These are phyloP conservation scores for Aciculosporium take DNA, from an alignment of 2,329 filamentous ascomycete species.

Conservation along the genomic window DNA sequence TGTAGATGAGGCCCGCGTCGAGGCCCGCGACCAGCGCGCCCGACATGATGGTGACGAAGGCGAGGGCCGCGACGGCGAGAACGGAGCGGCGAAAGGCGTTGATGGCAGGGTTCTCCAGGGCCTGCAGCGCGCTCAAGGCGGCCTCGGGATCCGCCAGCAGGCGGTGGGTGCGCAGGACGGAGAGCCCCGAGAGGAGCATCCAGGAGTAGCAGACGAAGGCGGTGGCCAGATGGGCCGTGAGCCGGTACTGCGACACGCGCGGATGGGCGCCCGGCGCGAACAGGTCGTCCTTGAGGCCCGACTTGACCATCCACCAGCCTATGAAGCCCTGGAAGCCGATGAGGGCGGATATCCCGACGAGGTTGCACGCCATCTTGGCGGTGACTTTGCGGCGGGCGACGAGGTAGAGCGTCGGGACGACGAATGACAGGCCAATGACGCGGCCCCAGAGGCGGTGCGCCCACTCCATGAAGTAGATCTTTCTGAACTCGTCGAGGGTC, in stretches of 20 bases:
- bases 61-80: slow-evolving; percentile 54
- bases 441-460: slow-evolving; percentile 88
- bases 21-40: slow-evolving; percentile 87
- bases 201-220: slow-evolving; percentile 88
- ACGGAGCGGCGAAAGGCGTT: slow-evolving; percentile 60
- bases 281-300: slow-evolving; percentile 85
- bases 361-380: slow-evolving; percentile 57
- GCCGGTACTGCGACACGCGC: slow-evolving; percentile 83
- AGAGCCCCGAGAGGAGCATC: slow-evolving; percentile 83
- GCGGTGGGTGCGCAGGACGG: slow-evolving; percentile 64
- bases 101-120: slow-evolving; percentile 53
- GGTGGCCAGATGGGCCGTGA: slow-evolving; percentile 77
- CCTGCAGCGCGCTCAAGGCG: slow-evolving; percentile 44
- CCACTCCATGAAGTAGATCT: slow-evolving; percentile 99
- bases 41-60: slow-evolving; percentile 86
- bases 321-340: slow-evolving; percentile 93
- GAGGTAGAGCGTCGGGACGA: slow-evolving; percentile 79
- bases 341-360: slow-evolving; percentile 70
- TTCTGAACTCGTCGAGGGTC: slow-evolving; percentile 86
- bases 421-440: slow-evolving; percentile 77
- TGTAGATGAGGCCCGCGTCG: slow-evolving; percentile 95
- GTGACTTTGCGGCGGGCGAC: slow-evolving; percentile 68
- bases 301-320: slow-evolving; percentile 99
- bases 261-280: slow-evolving; percentile 85
- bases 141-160: slow-evolving; percentile 53